Base-by-base conservation (phyloP, 257 asterid species). In the Striga asiatica region DNA sequence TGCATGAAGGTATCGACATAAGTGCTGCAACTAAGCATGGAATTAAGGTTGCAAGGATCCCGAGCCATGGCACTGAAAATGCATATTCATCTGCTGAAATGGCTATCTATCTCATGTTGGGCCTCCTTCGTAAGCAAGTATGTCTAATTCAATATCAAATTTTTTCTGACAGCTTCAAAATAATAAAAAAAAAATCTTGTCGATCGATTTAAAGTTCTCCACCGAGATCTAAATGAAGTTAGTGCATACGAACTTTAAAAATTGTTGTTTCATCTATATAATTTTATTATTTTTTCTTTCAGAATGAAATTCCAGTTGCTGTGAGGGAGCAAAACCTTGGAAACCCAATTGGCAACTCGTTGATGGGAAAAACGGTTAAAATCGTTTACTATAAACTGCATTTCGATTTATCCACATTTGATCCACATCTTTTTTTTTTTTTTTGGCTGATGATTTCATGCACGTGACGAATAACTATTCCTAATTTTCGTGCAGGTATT, bases 11-110 rank as follows among this genome's bases (percentile, higher is more conserved):
- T 58, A 76, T 92, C 54, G 97, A 92, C 72, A 67, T 84, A 55
- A 68, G 23, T 69, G 83, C 97, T 80, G 97, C 98, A 12, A 82
- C 95, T 13, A 66, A 66, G 67, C 78, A 82, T 62, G 97, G 97
- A 42, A 84, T 92, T 31, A 88, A 81, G 73, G 97, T 92, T 59
- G 98, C 94, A 24, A 78, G 84, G 72, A 88, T 92, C 68, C 98
- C 98, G 6, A 60, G 98, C 22, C 75, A 71, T 62, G 61, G 48
- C 62, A 82, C 97, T 10, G 98, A 97, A 63, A 92, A 92, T 76
- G 97, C 98, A 41, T 62, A 81, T 58, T 92, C 98, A 50, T 92
- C 97, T 74, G 95, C 98, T 75, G 98, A 91, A 79, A 87, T 87
- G 98, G 82, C 97, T 24, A 82, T 91, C 66, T 91, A 80, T 79